These are phyloP conservation scores for Bretziella fagacearum DNA, from an alignment of 2,329 filamentous ascomycete species.

Conservation along the genomic window DNA sequence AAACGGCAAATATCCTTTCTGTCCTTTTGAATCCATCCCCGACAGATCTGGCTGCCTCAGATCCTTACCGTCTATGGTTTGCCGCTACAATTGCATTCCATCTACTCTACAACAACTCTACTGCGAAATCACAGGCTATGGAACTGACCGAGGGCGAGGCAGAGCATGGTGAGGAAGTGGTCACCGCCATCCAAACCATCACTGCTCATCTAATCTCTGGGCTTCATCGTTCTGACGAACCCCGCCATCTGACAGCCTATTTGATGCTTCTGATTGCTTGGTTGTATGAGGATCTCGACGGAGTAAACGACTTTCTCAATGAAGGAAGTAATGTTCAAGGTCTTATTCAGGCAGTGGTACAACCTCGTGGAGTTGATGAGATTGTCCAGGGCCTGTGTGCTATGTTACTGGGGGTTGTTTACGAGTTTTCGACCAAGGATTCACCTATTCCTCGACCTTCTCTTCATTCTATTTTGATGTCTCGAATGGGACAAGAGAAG, in stretches of 20 bases:
- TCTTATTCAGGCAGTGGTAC: slow-evolving; percentile 54
- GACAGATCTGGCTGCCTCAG: slow-evolving; percentile 38
- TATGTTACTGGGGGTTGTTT: slow-evolving; percentile 70
- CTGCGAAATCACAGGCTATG: slow-evolving; percentile 66
- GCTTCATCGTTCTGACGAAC: slow-evolving; percentile 58
- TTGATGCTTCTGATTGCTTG: slow-evolving; percentile 77
- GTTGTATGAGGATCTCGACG: slow-evolving; percentile 83
- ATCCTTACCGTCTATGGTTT: slow-evolving; percentile 83
- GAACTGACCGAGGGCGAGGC: slow-evolving; percentile 77
- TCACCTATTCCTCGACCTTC: slow-evolving; percentile 73
- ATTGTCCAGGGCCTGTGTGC: slow-evolving; percentile 70
- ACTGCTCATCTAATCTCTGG: slow-evolving; percentile 71
- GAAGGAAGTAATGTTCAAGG: slow-evolving; percentile 89
- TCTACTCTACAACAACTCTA: slow-evolving; percentile 60
- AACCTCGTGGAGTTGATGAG: slow-evolving; percentile 40
- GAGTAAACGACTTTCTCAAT: slow-evolving; percentile 79
- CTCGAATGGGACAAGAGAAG: slow-evolving; percentile 65
- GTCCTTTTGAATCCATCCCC: slow-evolving; percentile 56
- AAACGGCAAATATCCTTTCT: slow-evolving; percentile 75
- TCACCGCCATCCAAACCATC: slow-evolving; percentile 81
- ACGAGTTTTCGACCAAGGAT: slow-evolving; percentile 96
- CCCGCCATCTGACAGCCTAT: slow-evolving; percentile 66
- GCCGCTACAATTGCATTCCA: slow-evolving; percentile 77
- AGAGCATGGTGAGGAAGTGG: slow-evolving; percentile 77
- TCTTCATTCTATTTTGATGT: slow-evolving; percentile 60